Conservation (phyloP, 2,329 filamentous ascomycete species). For the Neurospora crassa region DNA sequence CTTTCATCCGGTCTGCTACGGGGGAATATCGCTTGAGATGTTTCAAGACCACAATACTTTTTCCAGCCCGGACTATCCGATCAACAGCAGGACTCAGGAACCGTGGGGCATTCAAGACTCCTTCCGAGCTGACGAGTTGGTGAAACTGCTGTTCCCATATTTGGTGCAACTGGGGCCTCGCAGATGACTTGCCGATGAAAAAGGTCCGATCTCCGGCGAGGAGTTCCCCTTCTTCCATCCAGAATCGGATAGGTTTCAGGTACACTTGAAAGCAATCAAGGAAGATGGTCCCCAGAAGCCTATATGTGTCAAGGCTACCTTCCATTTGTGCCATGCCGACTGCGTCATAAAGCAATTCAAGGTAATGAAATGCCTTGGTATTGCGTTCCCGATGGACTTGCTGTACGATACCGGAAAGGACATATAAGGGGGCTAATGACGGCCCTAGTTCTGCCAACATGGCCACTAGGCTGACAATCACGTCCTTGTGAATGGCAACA, state of each 20-base stretch:
- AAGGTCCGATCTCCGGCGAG: constrained; percentile 58
- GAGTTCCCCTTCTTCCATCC: constrained; percentile 76
- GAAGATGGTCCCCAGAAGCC: constrained; percentile 59
- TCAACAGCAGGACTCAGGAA: constrained; percentile 62
- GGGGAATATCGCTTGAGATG: constrained; percentile 47
- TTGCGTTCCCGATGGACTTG: constrained; percentile 40
- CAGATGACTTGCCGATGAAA: constrained; percentile 57
- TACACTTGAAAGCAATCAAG: constrained; percentile 77
- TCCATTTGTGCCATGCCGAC: constrained; percentile 60
- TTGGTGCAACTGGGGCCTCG: constrained; percentile 48
- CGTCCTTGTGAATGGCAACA: constrained; percentile 40
- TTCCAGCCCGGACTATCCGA: constrained; percentile 79
- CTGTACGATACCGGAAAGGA: constrained; percentile 53
- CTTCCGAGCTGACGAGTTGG: constrained; percentile 51
- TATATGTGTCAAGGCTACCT: constrained; percentile 52
- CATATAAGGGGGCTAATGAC: constrained; percentile 44
- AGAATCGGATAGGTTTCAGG: constrained; percentile 65
- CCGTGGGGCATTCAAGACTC: constrained; percentile 56
- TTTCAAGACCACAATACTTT: constrained; percentile 77
- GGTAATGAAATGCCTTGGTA: constrained; percentile 55
- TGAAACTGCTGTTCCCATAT: constrained; percentile 71
- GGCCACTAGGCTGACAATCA: constrained; percentile 57
- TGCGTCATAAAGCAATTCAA: constrained; percentile 69
- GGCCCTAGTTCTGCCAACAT: constrained; percentile 48
- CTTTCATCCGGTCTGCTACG: background rate